Evolutionary conservation across 345 rosid species (phyloP).

Genomic region (Angophora floribunda): DNA sequence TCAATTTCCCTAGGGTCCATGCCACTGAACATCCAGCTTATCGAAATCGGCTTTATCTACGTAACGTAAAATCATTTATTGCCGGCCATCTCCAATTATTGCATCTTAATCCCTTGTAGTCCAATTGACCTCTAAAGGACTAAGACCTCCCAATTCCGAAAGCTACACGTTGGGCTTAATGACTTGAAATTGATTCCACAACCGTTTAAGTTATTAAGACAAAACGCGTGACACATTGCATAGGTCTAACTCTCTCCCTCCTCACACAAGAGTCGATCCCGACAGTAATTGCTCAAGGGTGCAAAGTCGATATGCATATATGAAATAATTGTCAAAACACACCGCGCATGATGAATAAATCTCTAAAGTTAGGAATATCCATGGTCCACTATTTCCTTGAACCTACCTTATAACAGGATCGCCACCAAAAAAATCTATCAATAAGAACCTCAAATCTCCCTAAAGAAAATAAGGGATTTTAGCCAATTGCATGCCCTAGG

Average conservation of each 20-base stretch:
- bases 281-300: accelerated
- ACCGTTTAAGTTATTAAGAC: neutral
- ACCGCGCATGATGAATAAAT: accelerated
- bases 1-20: neutral
- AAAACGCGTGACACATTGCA: accelerated
- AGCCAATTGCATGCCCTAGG: neutral
- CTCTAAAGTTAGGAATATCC: neutral
- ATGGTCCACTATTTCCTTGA: neutral
- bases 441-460: neutral
- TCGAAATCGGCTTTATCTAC: neutral
- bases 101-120: neutral
- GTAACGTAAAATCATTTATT: neutral
- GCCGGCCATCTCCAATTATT: neutral
- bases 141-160: neutral
- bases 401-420: neutral
- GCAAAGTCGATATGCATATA: accelerated
- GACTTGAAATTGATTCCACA: neutral
- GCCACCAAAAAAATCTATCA: neutral
- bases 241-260: neutral
- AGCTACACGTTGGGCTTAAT: neutral
- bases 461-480: neutral
- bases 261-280: neutral
- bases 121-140: neutral
- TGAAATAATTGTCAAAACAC: neutral
- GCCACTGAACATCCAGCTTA: neutral